A percentile compares a stretch with the other conserved stretches of the same genome.
phyloP scores from a whole-genome alignment of 2,329 filamentous ascomycete genomes.

The Harringtonia aguacate region DNA sequence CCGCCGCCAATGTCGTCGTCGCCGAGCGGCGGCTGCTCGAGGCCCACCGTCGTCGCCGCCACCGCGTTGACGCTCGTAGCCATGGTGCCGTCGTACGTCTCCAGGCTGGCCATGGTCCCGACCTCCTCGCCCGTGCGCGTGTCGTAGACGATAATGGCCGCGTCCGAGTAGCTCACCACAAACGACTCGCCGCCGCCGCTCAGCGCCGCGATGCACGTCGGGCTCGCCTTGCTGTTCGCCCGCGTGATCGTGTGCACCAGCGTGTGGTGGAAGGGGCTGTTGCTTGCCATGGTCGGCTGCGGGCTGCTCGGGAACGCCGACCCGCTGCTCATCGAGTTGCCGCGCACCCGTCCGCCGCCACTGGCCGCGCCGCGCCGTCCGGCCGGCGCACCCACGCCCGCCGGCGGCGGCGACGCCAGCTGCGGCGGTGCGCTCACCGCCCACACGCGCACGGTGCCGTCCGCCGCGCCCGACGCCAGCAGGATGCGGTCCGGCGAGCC shows the following conservation, averaged over 20 bases:
- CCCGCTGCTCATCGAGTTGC: constrained; percentile 89
- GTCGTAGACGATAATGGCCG: constrained; percentile 83
- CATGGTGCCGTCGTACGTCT: constrained; percentile 80
- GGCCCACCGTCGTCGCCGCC: constrained; percentile 72
- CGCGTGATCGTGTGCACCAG: constrained; percentile 79
- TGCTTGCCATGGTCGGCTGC: constrained; percentile 76
- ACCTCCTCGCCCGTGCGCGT: constrained; percentile 86
- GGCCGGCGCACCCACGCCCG: constrained; percentile 23
- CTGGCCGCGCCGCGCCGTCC: constrained; percentile 44
- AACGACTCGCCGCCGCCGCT: constrained; percentile 75
- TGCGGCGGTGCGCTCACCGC: constrained; percentile 86
- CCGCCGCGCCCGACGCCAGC: constrained; percentile 82
- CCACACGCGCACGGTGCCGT: constrained; percentile 89
- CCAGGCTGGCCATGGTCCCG: constrained; percentile 82
- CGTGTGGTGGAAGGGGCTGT: constrained; percentile 77
- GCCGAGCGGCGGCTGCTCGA: constrained; percentile 63
- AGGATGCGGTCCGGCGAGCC: constrained; percentile 78
- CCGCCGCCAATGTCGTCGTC: constrained; percentile 65
- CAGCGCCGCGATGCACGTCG: constrained; percentile 89
- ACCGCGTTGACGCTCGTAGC: constrained; percentile 81
- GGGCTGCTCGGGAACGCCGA: constrained; percentile 85
- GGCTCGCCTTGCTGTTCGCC: constrained; percentile 56
- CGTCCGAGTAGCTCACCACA: constrained; percentile 86
- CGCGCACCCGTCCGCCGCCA: constrained; percentile 64
- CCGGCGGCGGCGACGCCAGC: constrained; percentile 67